Base-by-base conservation (phyloP, 768 basidiomycete species). In the Lactarius tabidus region DNA sequence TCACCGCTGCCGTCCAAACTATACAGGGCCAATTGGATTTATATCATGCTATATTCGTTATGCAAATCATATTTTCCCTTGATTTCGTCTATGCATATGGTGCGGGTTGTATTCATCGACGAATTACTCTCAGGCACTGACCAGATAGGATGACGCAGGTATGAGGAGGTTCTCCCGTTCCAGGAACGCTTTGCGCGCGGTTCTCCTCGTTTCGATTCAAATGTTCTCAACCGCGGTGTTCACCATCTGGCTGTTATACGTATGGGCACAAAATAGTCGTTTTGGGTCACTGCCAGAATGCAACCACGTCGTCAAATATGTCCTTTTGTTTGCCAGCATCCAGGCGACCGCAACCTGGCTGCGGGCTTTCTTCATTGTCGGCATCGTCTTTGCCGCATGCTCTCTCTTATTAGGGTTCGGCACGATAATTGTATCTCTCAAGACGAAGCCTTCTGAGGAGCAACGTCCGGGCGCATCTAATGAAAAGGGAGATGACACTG, bases 11-110 rank as follows among this genome's bases (percentile, higher is more conserved):
- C 15, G 39, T 66, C 15, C 65, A 66, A 56, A 62, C 60, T 33
- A 3, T 35, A 7, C 45, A 62, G 26, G 1, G 29, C 3, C 38
- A 61, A n/a, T 31, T 66, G 15, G 60, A 66, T 48, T 28, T 66
- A 38, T 66, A 66, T 57, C 65, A 66, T 53, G 65, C 65, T 0
- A 52, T 66, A 9, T 41, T 62, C 38, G 65, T 66, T 9, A 66
- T 62, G 65, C 60, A 66, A 18, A 57, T 53, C 2, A 41, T 62
- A 9, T 51, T 57, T 38, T 57, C 60, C 17, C 59, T 65, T 6
- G 54, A 43, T 31, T 39, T 57, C 6, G 55, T 66, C 18, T 66
- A 43, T 33, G 12, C 17, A 29, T 57, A 62, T 38, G 60, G 65
- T 62, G 57, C 29, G 43, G 5, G 45, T 28, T 33, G 17, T 33